Percentiles rank a stretch among this genome's conserved stretches.
phyloP scores from a whole-genome alignment of 2,329 filamentous ascomycete genomes.

The Colletotrichum graminicola region DNA sequence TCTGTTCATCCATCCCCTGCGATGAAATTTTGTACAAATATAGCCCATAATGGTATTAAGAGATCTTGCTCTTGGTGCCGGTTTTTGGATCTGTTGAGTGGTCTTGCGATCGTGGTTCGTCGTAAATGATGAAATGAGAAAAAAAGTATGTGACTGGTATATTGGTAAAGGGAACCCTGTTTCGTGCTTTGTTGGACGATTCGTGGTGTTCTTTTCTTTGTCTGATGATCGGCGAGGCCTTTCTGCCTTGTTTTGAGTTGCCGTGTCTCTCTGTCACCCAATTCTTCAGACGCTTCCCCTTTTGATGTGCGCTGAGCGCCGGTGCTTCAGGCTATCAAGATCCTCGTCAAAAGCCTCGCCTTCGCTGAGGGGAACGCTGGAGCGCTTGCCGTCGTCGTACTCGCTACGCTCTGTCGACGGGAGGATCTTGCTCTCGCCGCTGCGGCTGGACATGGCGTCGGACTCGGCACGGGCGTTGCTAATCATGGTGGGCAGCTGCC shows the following conservation, averaged over 20 bases:
- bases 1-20: slow-evolving; percentile 1
- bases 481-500: slow-evolving; percentile 72
- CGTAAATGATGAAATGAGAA: slow-evolving; percentile 29
- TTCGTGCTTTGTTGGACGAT: slow-evolving; percentile 2
- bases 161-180: slow-evolving; percentile 2
- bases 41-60: slow-evolving; percentile 7
- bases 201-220: not conserved
- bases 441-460: slow-evolving; percentile 55
- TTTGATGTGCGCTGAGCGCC: slow-evolving; percentile 54
- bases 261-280: not conserved
- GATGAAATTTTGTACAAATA: slow-evolving; percentile 9
- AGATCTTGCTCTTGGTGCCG: slow-evolving; percentile 15
- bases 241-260: slow-evolving; percentile 5
- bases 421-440: slow-evolving; percentile 54
- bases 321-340: slow-evolving; percentile 51
- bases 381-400: slow-evolving; percentile 54
- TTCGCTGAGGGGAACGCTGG: slow-evolving; percentile 59
- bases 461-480: slow-evolving; percentile 67
- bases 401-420: slow-evolving; percentile 55
- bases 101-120: slow-evolving; percentile 37
- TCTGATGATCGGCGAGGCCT: not conserved
- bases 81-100: slow-evolving; percentile 23
- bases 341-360: slow-evolving; percentile 63
- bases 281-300: slow-evolving; percentile 59
- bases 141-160: slow-evolving; percentile 23